Evolutionary conservation across 1,284 basidiomycete species (phyloP).

Genomic region (Apiotrichum siamense): DNA sequence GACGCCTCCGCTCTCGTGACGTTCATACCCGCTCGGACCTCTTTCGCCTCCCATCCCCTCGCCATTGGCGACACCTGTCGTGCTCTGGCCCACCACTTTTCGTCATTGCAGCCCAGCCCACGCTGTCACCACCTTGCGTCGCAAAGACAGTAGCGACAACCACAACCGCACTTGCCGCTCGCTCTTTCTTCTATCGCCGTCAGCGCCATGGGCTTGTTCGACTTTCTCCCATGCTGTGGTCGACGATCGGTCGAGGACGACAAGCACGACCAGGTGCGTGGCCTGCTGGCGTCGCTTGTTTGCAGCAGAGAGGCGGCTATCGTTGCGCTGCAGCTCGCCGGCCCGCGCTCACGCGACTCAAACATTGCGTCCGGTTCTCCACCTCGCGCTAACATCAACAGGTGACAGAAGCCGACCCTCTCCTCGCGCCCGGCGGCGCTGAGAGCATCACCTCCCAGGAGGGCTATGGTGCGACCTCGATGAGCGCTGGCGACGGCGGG

Average conservation of each 20-base stretch:
- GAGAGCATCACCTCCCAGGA: conserved; percentile 15
- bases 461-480: conserved; percentile 11
- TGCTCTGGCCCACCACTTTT: too few relatives aligned
- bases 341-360: not conserved
- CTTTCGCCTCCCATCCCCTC: too few relatives aligned
- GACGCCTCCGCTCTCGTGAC: too few relatives aligned
- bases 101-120: too few relatives aligned
- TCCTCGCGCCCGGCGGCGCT: conserved; percentile 6
- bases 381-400: not conserved
- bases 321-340: not conserved
- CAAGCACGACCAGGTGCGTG: conserved; percentile 10
- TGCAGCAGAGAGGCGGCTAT: too few relatives aligned
- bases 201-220: conserved; percentile 11
- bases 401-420: conserved; percentile 10
- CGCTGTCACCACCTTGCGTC: too few relatives aligned
- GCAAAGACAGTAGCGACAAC: not conserved
- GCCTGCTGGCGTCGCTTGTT: too few relatives aligned
- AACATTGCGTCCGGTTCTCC: not conserved
- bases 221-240: conserved; percentile 15
- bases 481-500: conserved; percentile 5
- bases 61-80: too few relatives aligned
- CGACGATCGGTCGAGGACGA: not conserved
- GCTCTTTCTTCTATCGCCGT: not conserved
- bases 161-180: not conserved
- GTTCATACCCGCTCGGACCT: too few relatives aligned